These are phyloP conservation scores for Drosera spatulata DNA, from an alignment of 179 eudicot species.

Conservation along the genomic window DNA sequence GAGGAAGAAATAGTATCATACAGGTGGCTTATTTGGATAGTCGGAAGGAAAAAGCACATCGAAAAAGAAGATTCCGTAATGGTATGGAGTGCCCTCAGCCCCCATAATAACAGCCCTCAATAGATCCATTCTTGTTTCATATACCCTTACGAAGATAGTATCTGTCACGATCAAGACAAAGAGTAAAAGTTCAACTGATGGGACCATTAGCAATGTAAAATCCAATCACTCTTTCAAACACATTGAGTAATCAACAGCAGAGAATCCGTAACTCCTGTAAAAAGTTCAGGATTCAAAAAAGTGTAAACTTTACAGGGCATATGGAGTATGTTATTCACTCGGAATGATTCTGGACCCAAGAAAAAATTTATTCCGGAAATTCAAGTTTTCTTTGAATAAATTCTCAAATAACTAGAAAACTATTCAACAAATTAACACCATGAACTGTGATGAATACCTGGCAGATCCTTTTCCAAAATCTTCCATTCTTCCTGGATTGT, in stretches of 20 bases:
- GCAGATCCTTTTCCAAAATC: constrained; percentile 69
- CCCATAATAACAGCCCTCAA: constrained; percentile 78
- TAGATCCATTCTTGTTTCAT: constrained; percentile 74
- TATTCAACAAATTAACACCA: too few relatives aligned
- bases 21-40: constrained; percentile 72
- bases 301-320: too few relatives aligned
- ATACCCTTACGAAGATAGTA: constrained; percentile 63
- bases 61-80: constrained; percentile 83
- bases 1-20: constrained; percentile 16
- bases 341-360: too few relatives aligned
- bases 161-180: constrained; percentile 23
- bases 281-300: too few relatives aligned
- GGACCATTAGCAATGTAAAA: too few relatives aligned
- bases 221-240: too few relatives aligned
- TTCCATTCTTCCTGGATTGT: constrained; percentile 77
- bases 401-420: neutral
- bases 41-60: constrained; percentile 43
- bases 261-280: too few relatives aligned
- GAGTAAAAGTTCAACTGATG: too few relatives aligned
- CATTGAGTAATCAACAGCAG: too few relatives aligned
- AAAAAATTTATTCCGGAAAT: too few relatives aligned
- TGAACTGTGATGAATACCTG: constrained; percentile 31
- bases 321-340: too few relatives aligned
- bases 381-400: too few relatives aligned
- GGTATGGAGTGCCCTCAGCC: constrained; percentile 90